Percentiles rank a stretch among this genome's conserved stretches.
Conservation (phyloP, 2,329 filamentous ascomycete species). For the Verticillium tricorpus region DNA sequence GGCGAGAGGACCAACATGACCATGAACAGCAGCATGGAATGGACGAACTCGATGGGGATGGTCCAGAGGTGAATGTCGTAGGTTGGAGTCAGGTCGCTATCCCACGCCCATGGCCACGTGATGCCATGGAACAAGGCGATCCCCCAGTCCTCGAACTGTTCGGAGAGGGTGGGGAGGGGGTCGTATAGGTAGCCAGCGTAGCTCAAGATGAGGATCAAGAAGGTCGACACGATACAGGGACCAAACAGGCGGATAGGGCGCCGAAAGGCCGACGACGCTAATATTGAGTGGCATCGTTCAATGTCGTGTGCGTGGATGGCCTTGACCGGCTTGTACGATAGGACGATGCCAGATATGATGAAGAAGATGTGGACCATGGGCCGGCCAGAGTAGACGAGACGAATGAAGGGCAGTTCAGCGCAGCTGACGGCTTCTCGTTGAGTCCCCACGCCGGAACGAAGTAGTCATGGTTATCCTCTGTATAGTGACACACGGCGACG, state of each 20-base stretch:
- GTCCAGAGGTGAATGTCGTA: conserved; percentile 60
- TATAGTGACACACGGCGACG: conserved; percentile 59
- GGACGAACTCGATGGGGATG: conserved; percentile 56
- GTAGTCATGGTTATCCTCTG: conserved; percentile 25
- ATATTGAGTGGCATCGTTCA: conserved; percentile 3
- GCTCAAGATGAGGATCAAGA: conserved; percentile 15
- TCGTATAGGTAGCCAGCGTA: conserved; percentile 1
- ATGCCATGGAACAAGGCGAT: conserved; percentile 16
- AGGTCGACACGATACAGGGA: conserved; percentile 4
- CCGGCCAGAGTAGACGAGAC: conserved; percentile 20
- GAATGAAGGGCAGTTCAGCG: conserved; percentile 28
- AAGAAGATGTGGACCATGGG: conserved; percentile 30
- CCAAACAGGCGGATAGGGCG: conserved; percentile 13
- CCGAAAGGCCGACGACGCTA: conserved; percentile 13
- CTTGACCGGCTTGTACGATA: conserved; percentile 24
- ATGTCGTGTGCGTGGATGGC: conserved; percentile 11
- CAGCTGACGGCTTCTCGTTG: conserved; percentile 39
- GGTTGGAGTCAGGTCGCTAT: conserved; percentile 23
- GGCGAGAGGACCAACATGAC: conserved; percentile 42
- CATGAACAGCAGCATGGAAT: conserved; percentile 53
- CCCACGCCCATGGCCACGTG: conserved; percentile 17
- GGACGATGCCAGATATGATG: conserved; percentile 30
- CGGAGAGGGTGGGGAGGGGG: conserved; percentile 15
- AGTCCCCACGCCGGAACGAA: conserved; percentile 52
- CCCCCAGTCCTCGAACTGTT: conserved; percentile 42